Conservation (phyloP, 306 rosid species). For the Prunus dulcis region DNA sequence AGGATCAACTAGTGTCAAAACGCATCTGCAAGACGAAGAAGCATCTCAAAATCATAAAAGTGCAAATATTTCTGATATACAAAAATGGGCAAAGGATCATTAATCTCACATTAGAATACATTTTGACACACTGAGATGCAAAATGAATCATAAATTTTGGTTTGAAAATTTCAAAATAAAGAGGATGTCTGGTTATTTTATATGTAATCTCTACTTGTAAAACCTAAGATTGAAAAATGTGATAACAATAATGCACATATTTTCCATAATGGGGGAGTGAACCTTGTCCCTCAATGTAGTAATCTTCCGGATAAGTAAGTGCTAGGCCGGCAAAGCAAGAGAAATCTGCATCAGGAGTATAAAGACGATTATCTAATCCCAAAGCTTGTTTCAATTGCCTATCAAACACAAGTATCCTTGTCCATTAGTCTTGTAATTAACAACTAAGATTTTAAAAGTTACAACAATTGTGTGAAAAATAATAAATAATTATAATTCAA, state of each 20-base stretch:
- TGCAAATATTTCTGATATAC: neutral
- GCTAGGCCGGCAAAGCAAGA: slow-evolving; percentile 97
- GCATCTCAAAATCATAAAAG: neutral
- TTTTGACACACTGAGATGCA: neutral
- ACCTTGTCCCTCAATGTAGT: slow-evolving; percentile 95
- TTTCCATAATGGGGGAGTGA: slow-evolving; percentile 85
- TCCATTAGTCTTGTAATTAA: slow-evolving; percentile 22
- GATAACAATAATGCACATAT: neutral
- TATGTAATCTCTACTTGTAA: neutral
- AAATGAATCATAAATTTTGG: neutral
- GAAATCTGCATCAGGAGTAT: slow-evolving; percentile 98
- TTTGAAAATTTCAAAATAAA: neutral
- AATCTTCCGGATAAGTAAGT: slow-evolving; percentile 85
- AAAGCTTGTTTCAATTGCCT: slow-evolving; percentile 71
- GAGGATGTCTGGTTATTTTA: neutral
- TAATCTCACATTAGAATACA: neutral
- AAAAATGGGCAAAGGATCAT: neutral
- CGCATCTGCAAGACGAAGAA: slow-evolving; percentile 59
- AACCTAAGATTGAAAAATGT: neutral
- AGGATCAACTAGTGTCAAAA: slow-evolving; percentile 95
- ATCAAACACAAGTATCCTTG: slow-evolving; percentile 20
- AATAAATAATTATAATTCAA: neutral
- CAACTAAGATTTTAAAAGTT: neutral
- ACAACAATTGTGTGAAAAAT: slow-evolving; percentile 13
- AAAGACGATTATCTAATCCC: slow-evolving; percentile 88